phyloP scores from a whole-genome alignment of 1,284 basidiomycete species.

The Microstroma glucosiphilum region DNA sequence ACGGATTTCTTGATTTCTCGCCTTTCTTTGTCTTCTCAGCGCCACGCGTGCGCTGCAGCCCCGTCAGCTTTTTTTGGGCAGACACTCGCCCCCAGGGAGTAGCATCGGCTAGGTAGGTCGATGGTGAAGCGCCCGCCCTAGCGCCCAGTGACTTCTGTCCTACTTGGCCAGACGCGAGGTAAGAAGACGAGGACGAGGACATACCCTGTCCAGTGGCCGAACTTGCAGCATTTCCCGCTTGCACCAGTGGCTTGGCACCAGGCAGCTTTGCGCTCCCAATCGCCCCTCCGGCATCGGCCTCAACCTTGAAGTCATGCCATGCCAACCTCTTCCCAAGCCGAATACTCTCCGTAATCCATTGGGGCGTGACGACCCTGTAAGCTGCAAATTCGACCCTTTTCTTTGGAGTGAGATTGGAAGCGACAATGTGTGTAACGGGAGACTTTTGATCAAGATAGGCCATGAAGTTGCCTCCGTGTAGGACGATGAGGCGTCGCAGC shows the following conservation, averaged over 20 bases:
- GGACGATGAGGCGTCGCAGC: constrained; percentile 69
- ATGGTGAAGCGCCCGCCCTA: no score
- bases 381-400: constrained; percentile 80
- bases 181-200: background rate
- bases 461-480: constrained; percentile 75
- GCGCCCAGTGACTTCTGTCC: no score
- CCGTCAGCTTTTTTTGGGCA: constrained; percentile 4
- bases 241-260: background rate
- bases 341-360: constrained; percentile 77
- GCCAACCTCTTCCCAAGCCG: constrained; percentile 64
- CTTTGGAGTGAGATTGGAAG: constrained; percentile 77
- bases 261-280: constrained; percentile 7
- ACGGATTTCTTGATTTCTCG: background rate
- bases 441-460: constrained; percentile 74
- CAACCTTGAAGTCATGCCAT: constrained; percentile 57
- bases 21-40: background rate
- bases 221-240: background rate
- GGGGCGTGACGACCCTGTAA: constrained; percentile 79
- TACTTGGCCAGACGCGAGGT: no score
- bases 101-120: constrained; percentile 1
- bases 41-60: no score
- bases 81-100: constrained; percentile 1
- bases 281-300: constrained; percentile 18
- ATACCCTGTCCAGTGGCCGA: background rate
- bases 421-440: constrained; percentile 70